A percentile compares a stretch with the other conserved stretches of the same genome.
Conservation (phyloP, 2,329 filamentous ascomycete species). For the Cadophora gregata region DNA sequence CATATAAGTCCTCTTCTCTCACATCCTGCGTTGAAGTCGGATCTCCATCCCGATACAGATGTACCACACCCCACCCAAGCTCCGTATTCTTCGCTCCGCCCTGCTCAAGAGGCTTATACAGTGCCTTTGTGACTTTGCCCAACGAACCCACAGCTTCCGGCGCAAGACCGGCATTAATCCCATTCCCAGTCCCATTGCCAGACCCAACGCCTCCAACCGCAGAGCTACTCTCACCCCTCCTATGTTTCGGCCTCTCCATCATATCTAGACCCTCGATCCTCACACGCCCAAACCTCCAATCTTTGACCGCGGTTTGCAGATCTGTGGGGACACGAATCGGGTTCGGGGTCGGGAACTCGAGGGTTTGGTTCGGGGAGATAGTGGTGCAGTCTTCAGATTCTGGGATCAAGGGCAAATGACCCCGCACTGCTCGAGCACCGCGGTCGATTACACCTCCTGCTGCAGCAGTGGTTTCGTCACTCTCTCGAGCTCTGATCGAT, state of each 20-base stretch:
- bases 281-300: slow-evolving; percentile 85
- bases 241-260: slow-evolving; percentile 34
- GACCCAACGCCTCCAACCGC: slow-evolving; percentile 12
- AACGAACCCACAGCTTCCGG: slow-evolving; percentile 57
- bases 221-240: slow-evolving; percentile 49
- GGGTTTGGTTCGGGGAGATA: not conserved
- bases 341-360: slow-evolving; percentile 31
- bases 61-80: slow-evolving; percentile 89
- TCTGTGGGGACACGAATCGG: slow-evolving; percentile 35
- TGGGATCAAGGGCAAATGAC: slow-evolving; percentile 12
- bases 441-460: slow-evolving; percentile 20
- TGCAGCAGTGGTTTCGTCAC: not conserved
- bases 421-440: slow-evolving; percentile 17
- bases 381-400: slow-evolving; percentile 32
- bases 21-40: slow-evolving; percentile 69
- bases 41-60: slow-evolving; percentile 86
- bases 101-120: slow-evolving; percentile 72
- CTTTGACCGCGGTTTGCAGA: slow-evolving; percentile 56
- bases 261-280: slow-evolving; percentile 84
- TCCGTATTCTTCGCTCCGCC: slow-evolving; percentile 66
- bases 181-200: slow-evolving; percentile 27
- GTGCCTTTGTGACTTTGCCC: slow-evolving; percentile 77
- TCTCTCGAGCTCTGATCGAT: not conserved
- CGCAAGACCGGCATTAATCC: slow-evolving; percentile 44
- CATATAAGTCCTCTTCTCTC: slow-evolving; percentile 39